Conservation (phyloP, 2,329 filamentous ascomycete genomes). For the Blastomyces emzantsi region DNA sequence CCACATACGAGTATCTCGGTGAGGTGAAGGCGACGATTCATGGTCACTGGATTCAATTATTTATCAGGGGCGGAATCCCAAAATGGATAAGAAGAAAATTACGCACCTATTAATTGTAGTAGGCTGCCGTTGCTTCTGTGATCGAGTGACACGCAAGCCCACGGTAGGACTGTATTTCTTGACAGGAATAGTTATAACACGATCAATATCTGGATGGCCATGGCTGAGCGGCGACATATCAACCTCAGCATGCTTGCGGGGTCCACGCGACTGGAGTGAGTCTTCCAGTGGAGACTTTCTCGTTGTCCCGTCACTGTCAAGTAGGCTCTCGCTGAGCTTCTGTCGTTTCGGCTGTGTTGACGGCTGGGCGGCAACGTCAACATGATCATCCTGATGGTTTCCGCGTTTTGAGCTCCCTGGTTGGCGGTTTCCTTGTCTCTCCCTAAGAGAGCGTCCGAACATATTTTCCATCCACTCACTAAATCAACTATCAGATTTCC, state of each 20-base stretch:
- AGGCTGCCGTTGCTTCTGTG: slow-evolving; percentile 18
- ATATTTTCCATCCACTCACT: slow-evolving; percentile 29
- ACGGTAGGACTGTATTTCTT: slow-evolving; percentile 19
- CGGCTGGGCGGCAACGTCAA: not conserved
- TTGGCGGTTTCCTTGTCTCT: slow-evolving; percentile 8
- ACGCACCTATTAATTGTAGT: slow-evolving; percentile 15
- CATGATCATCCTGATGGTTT: slow-evolving; percentile 18
- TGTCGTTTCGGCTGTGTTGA: slow-evolving; percentile 12
- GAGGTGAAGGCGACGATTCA: slow-evolving; percentile 6
- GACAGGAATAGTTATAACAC: slow-evolving; percentile 23
- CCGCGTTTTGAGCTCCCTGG: slow-evolving; percentile 19
- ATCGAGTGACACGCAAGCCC: slow-evolving; percentile 24
- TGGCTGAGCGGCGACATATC: slow-evolving; percentile 2
- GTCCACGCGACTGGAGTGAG: not conserved
- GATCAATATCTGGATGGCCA: slow-evolving; percentile 12
- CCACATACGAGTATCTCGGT: slow-evolving; percentile 8
- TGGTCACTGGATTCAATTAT: slow-evolving; percentile 11
- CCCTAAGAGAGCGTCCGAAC: slow-evolving; percentile 18
- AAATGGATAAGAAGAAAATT: not conserved
- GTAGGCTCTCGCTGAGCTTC: slow-evolving; percentile 14
- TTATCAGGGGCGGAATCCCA: slow-evolving; percentile 15
- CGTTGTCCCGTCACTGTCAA: slow-evolving; percentile 3
- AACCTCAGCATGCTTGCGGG: not conserved
- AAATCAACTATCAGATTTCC: slow-evolving; percentile 7
- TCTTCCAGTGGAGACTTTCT: not conserved